Conservation (phyloP, 257 asterid species). For the Gynochthodes officinalis region DNA sequence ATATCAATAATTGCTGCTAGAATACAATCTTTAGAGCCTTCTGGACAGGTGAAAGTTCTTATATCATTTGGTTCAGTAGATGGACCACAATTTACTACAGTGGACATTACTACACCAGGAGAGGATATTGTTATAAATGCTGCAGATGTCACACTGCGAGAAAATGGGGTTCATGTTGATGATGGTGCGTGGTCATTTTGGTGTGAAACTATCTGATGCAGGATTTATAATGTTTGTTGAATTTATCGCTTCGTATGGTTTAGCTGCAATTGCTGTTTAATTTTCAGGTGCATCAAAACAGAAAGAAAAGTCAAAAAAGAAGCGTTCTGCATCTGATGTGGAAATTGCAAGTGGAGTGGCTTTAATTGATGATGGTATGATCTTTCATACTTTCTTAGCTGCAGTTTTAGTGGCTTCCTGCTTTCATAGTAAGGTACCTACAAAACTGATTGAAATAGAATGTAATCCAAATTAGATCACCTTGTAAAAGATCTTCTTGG, state of each 20-base stretch:
- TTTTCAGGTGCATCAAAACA: slow-evolving; percentile 22
- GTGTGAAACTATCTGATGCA: neutral
- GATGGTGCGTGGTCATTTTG: slow-evolving; percentile 18
- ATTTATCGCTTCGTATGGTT: neutral
- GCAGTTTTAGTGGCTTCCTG: neutral
- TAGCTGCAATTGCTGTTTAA: neutral
- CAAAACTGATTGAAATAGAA: neutral
- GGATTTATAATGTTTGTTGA: neutral
- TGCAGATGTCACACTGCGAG: slow-evolving; percentile 15
- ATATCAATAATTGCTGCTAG: slow-evolving; percentile 26
- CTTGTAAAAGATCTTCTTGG: neutral
- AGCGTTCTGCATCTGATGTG: slow-evolving; percentile 33
- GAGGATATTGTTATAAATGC: slow-evolving; percentile 26
- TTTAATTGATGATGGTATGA: slow-evolving; percentile 23
- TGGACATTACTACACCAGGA: slow-evolving; percentile 24
- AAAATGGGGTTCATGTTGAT: slow-evolving; percentile 16
- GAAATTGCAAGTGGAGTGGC: slow-evolving; percentile 9
- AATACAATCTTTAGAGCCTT: slow-evolving; percentile 12
- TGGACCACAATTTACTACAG: slow-evolving; percentile 21
- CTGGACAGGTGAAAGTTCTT: slow-evolving; percentile 17
- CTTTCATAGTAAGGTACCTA: neutral
- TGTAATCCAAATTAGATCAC: neutral
- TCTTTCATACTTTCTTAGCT: neutral
- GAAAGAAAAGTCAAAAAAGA: slow-evolving; percentile 24
- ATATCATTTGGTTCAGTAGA: slow-evolving; percentile 33